A percentile compares a stretch with the other conserved stretches of the same genome.
These are phyloP conservation scores for Calonectria leucothoes DNA, from an alignment of 2,329 filamentous ascomycete species.

Conservation along the genomic window DNA sequence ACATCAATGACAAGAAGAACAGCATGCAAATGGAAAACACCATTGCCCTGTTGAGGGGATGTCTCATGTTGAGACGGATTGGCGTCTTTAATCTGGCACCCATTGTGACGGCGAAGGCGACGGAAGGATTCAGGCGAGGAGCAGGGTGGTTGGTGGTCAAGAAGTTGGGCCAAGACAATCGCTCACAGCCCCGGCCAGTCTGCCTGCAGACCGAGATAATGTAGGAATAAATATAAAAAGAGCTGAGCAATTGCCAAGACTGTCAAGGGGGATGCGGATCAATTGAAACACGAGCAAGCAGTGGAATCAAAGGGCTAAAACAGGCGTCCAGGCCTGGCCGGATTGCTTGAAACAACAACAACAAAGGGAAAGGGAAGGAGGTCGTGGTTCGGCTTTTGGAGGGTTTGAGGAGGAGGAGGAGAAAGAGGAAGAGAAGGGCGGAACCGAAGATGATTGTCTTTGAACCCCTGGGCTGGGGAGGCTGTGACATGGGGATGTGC, in stretches of 20 bases:
- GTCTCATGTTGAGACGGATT: constrained; percentile 60
- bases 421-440: neutral
- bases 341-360: neutral
- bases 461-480: constrained; percentile 1
- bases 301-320: neutral
- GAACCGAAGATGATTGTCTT: neutral
- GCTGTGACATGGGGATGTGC: neutral
- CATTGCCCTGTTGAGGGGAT: constrained; percentile 58
- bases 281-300: constrained; percentile 1
- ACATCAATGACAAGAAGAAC: constrained; percentile 52
- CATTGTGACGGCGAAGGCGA: constrained; percentile 40
- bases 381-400: neutral
- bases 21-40: constrained; percentile 56
- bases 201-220: constrained; percentile 19
- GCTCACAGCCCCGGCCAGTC: neutral
- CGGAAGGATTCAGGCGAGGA: neutral
- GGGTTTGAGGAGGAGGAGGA: neutral
- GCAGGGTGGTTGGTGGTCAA: neutral
- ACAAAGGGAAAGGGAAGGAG: neutral
- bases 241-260: constrained; percentile 1
- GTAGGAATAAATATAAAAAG: neutral
- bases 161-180: neutral
- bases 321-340: constrained; percentile 1
- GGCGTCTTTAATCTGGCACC: constrained; percentile 53
- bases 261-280: neutral